Evolutionary conservation across 345 rosid genomes (phyloP).

Genomic region (Citrus cavaleriei): DNA sequence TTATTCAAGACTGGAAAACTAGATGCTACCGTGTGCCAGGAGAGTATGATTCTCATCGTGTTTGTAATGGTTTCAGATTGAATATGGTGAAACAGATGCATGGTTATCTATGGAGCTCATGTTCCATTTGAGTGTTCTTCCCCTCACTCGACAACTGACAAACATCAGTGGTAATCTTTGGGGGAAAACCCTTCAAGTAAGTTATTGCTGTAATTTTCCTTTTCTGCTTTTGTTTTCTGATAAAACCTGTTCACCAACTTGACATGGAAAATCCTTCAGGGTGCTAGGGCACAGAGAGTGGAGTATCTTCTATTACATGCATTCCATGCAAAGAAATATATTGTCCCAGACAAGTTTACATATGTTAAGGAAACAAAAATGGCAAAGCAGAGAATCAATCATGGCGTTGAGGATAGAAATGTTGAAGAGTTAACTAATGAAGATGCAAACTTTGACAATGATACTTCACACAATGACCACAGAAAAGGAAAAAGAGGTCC

Average conservation of each 20-base stretch:
- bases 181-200: slow-evolving; percentile 97
- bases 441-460: slow-evolving; percentile 39
- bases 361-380: slow-evolving; percentile 51
- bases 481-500: slow-evolving; percentile 82
- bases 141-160: slow-evolving; percentile 96
- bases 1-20: not conserved
- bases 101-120: slow-evolving; percentile 98
- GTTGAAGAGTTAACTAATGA: slow-evolving; percentile 49
- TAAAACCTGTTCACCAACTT: slow-evolving; percentile 1
- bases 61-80: slow-evolving; percentile 57
- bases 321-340: slow-evolving; percentile 82
- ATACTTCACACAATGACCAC: slow-evolving; percentile 32
- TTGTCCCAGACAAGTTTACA: slow-evolving; percentile 85
- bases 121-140: slow-evolving; percentile 95
- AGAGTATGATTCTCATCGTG: slow-evolving; percentile 17
- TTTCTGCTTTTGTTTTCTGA: not conserved
- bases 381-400: slow-evolving; percentile 49
- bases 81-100: slow-evolving; percentile 95
- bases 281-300: slow-evolving; percentile 97
- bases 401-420: slow-evolving; percentile 41
- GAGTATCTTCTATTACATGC: slow-evolving; percentile 93
- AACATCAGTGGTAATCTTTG: slow-evolving; percentile 98
- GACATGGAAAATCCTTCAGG: slow-evolving; percentile 35
- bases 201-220: slow-evolving; percentile 11
- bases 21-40: not conserved